These are phyloP conservation scores for Dactylis glomerata DNA, from an alignment of 176 grass and related monocot genomes.

Conservation along the genomic window DNA sequence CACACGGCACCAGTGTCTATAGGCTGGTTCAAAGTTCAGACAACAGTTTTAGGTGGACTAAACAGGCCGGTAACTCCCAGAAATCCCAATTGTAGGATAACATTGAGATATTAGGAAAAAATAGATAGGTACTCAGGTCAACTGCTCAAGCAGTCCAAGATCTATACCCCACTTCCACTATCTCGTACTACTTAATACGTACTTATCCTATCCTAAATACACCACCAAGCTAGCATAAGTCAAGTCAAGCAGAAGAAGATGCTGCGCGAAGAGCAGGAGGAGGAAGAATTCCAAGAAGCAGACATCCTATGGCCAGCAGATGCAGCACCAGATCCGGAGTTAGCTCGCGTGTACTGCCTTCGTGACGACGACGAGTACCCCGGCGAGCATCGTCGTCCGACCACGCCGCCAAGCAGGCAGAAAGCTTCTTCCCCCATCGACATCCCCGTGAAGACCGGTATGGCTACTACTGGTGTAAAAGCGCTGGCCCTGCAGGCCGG, in stretches of 20 bases:
- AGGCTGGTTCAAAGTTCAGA: slow-evolving; percentile 26
- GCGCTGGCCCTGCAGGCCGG: neutral
- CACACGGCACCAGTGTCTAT: neutral
- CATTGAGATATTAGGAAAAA: neutral
- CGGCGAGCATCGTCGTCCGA: neutral
- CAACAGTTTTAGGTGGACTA: neutral
- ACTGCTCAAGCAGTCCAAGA: neutral
- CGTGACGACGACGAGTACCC: neutral
- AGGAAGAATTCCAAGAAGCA: slow-evolving; percentile 40
- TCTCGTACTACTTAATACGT: neutral
- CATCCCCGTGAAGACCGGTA: slow-evolving; percentile 26
- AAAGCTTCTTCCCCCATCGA: slow-evolving; percentile 42
- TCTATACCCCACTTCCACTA: neutral
- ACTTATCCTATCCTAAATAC: slow-evolving; percentile 30
- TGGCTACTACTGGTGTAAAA: neutral
- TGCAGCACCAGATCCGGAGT: neutral
- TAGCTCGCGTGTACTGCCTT: neutral
- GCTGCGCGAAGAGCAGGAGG: neutral
- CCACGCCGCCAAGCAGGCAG: neutral
- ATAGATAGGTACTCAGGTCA: neutral
- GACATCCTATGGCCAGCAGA: slow-evolving; percentile 46
- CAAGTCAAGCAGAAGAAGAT: slow-evolving; percentile 4
- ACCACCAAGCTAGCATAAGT: neutral
- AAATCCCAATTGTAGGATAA: neutral
- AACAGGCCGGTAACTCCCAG: neutral